Evolutionary conservation across 2,329 filamentous ascomycete genomes (phyloP), one percentile per base, ranked within the genome.

Genomic region (Exutisphaerella laricina): DNA sequence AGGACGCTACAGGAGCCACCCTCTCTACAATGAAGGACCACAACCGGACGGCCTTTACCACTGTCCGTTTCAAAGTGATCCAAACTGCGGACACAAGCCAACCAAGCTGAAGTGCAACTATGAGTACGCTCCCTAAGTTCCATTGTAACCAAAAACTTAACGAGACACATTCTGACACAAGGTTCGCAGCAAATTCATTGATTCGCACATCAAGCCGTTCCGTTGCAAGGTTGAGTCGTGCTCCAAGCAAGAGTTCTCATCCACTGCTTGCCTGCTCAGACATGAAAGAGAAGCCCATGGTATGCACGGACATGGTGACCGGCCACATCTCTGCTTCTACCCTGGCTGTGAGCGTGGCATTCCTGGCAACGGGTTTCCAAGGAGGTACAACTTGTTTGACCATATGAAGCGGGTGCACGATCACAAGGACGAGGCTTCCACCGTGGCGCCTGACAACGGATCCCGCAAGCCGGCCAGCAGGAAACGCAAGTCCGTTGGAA

Each of bases 101-200:
- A 92, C 94, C 62, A 92, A 94, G 72, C 85, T 97, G 58, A 96
- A 96, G 79, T 96, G 90, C 81, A 94, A 95, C 70, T 97, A 96
- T 64, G 89, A 96, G 89, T 94, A 83, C 78, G 87, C 70, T 17
- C 30, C 16, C 21, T 31, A 13, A n/a, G 12, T 23, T 12, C 36
- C 39, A 9, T n/a, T 35, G 4, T 17, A n/a, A 8, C 18, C 29
- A 49, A 47, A 55, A 48, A 17, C 35, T 51, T 12, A 35, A 47
- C 13, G 23, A 28, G 14, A 31, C 40, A 26, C 18, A 20, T 26
- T 14, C 37, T 43, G 30, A 51, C 33, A 16, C 32, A 7, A 42
- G n/a, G 8, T 14, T 17, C 39, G 36, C 63, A 95, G 89, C 77
- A 97, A 97, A 77, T 95, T 92, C 59, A 82, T 97, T 56, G 90